Percentiles rank a stretch among this genome's conserved stretches.
Evolutionary conservation across 495 filamentous ascomycete species (phyloP).

Genomic region (Elaphomyces granulatus): DNA sequence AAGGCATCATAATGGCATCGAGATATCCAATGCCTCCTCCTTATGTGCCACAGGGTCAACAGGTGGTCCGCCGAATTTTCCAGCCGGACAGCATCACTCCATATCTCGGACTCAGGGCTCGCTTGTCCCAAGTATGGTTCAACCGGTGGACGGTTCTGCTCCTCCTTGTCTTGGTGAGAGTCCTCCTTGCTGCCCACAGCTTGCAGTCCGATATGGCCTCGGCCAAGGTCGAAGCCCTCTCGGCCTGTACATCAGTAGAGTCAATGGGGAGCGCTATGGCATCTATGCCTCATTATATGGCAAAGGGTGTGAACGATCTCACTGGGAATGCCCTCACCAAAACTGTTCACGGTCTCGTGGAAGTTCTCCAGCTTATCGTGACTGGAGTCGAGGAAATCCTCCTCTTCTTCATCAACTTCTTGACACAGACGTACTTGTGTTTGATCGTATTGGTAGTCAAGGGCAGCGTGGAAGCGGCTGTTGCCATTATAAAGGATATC

Average conservation of each 20-base stretch:
- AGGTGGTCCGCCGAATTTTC: no score
- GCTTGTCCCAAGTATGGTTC: conserved; percentile 90
- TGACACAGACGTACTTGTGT: conserved; percentile 79
- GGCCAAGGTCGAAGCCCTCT: conserved; percentile 67
- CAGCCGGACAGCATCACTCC: conserved; percentile 78
- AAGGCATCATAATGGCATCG: no score
- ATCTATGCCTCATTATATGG: conserved; percentile 91
- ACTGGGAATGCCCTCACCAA: conserved; percentile 63
- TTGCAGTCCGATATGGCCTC: conserved; percentile 57
- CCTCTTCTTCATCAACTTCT: conserved; percentile 76
- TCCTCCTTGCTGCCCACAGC: conserved; percentile 56
- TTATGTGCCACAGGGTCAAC: no score
- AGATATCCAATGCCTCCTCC: conserved; percentile 32
- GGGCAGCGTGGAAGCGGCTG: conserved; percentile 56
- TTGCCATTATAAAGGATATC: conserved; percentile 54
- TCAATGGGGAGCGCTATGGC: conserved; percentile 90
- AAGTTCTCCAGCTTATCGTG: conserved; percentile 60
- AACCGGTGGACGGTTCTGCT: conserved; percentile 93
- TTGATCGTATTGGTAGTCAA: conserved; percentile 67
- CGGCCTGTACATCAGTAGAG: conserved; percentile 84
- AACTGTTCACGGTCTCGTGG: conserved; percentile 59
- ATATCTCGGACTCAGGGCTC: conserved; percentile 78
- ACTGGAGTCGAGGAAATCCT: conserved; percentile 78
- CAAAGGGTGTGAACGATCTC: conserved; percentile 74
- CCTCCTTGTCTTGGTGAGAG: conserved; percentile 64